Base-by-base conservation (phyloP, 2,329 filamentous ascomycete species). In the Nothopassalora personata region DNA sequence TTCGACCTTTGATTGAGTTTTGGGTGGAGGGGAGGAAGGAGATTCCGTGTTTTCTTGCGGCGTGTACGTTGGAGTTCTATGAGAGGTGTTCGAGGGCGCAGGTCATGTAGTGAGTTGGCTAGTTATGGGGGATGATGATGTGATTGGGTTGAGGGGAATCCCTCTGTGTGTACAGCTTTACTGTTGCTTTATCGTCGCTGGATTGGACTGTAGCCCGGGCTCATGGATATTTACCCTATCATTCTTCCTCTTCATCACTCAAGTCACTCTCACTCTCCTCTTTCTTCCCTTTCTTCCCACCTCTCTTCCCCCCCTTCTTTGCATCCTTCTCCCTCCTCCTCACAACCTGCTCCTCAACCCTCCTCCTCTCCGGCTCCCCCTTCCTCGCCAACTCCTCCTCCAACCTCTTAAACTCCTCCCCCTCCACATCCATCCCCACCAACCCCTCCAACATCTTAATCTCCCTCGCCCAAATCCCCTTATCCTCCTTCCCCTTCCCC, bases 1-100 rank as follows among this genome's bases (percentile, higher is more conserved):
- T 99, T 63, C 83, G 83, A 64, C 88, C 90, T 69, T 84, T 92
- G 72, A 93, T 97, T 70, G 88, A 91, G 64, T 97, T 96, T 74
- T 99, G 94, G 93, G 93, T 97, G 0, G 85, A 95, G 70, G 91
- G 94, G 68, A 86, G 91, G 77, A 92, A 91, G 50, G 93, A 93
- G 73, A 95, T 97, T 63, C 93, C 93, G 4, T 93, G 92, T 57
- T 96, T 97, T 73, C 75, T 97, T 64, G 91, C 92, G 34, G 93
- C 92, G 15, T 80, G 96, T 77, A 97, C 92, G 43, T 75, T 97
- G 70, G 92, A 97, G 76, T 96, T 97, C 76, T 96, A 90, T 73
- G 93, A 97, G 68, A 85, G 88, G 76, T 70, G 60, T 45, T 73
- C 71, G 52, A 67, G 68, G 54, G 70, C 67, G 43, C 61, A 64